These are phyloP conservation scores for Cyberlindnera meyerae DNA, from an alignment of 805 yeast species.

Conservation along the genomic window DNA sequence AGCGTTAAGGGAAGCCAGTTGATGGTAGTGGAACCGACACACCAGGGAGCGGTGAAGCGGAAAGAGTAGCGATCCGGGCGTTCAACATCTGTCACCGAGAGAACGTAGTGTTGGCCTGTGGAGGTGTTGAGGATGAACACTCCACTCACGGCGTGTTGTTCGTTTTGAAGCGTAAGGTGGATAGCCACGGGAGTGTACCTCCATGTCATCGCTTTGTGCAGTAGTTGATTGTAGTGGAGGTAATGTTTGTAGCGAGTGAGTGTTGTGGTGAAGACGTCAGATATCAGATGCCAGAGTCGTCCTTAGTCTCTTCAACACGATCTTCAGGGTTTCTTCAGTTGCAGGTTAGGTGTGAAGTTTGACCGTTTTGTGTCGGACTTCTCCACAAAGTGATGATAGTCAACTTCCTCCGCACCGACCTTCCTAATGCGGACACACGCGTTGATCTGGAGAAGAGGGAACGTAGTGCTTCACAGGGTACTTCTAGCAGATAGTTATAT, in stretches of 20 bases:
- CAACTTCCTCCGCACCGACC: slow-evolving; percentile 1
- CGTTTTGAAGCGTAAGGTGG: slow-evolving; percentile 14
- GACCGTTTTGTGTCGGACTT: background rate
- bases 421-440: too few species aligned
- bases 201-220: slow-evolving; percentile 13
- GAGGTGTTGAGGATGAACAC: slow-evolving; percentile 14
- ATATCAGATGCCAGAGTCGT: too few species aligned
- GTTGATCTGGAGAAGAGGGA: too few species aligned
- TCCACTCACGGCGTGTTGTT: slow-evolving; percentile 22
- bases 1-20: slow-evolving; percentile 10
- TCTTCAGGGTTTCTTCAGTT: too few species aligned
- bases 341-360: background rate
- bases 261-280: too few species aligned
- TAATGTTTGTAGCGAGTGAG: background rate
- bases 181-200: slow-evolving; percentile 24
- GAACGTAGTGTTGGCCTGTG: slow-evolving; percentile 14
- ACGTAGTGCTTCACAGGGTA: too few species aligned
- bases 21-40: slow-evolving; percentile 16
- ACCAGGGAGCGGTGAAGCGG: slow-evolving; percentile 17
- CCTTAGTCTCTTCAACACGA: too few species aligned
- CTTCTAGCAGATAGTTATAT: too few species aligned
- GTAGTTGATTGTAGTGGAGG: background rate
- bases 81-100: slow-evolving; percentile 15
- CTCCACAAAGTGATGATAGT: slow-evolving; percentile 9
- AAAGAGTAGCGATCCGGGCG: slow-evolving; percentile 13